Evolutionary conservation across 2,329 filamentous ascomycete genomes (phyloP), one percentile per base, ranked within the genome.

Genomic region (Calonectria pseudoturangicola): DNA sequence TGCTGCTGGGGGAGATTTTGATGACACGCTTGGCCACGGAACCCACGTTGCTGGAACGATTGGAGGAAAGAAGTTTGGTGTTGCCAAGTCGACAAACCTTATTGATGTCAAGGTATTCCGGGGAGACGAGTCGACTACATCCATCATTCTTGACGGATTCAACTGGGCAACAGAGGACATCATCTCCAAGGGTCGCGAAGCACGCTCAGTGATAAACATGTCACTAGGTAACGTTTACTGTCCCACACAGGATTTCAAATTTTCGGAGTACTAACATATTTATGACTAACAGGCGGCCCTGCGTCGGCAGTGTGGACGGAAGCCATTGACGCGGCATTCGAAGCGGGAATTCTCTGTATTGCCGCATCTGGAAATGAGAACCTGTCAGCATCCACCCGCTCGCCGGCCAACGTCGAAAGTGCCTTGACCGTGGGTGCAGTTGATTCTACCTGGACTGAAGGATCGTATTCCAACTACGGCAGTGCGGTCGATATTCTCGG

Each of bases 401-500:
- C 80, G 0, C 79, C 80, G 4, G 80, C 73, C 1, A 81, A 79
- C 5, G 77, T 79, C 0, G 68, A 74, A 2, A 75, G 72, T 3
- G 76, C 76, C 3, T 73, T 83, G 10, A 80, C 81, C 1, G 81
- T 82, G 25, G 82, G 80, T 3, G 80, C 79, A 1, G 76, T 81
- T 36, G 83, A 85, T 58, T 74, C 76, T 6, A 73, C 77, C 15
- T 83, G 86, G 76, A 66, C 64, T 12, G 78, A 81, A 2, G 83
- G 85, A 4, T 74, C 72, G 0, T 88, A 85, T 78, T 87, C 85
- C 68, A 89, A 89, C 82, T 89, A 80, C 43, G 88, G 88, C 18
- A 47, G 75, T 3, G 71, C 80, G 2, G 81, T 89, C 4, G 86
- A 89, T 58, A 80, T 89, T 62, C 85, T 88, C 62, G 87, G 86